Conservation (phyloP, 306 rosid genomes). For the Quercus engelmannii region DNA sequence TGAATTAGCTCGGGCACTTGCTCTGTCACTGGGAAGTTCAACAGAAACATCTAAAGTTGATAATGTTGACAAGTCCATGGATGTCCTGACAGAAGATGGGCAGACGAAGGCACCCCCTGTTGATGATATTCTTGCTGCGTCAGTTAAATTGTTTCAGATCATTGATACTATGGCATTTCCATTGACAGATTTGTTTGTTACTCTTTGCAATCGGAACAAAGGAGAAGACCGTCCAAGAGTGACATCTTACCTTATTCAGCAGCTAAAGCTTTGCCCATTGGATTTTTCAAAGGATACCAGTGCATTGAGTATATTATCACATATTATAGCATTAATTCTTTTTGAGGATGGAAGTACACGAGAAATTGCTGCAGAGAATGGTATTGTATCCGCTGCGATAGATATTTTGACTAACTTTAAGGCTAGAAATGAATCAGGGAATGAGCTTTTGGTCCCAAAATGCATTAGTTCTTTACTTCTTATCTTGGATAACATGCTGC, state of each 20-base stretch:
- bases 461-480: constrained; percentile 85
- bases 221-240: constrained; percentile 90
- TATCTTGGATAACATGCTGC: constrained; percentile 91
- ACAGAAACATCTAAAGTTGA: constrained; percentile 84
- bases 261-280: constrained; percentile 76
- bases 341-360: constrained; percentile 85
- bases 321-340: constrained; percentile 78
- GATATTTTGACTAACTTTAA: constrained; percentile 72
- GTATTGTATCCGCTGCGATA: constrained; percentile 54
- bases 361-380: constrained; percentile 81
- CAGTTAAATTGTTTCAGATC: constrained; percentile 77
- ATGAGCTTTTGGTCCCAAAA: constrained; percentile 61
- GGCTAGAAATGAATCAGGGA: constrained; percentile 61
- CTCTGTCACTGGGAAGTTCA: constrained; percentile 86
- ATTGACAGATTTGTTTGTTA: constrained; percentile 85
- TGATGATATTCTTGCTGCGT: constrained; percentile 81
- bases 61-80: constrained; percentile 69
- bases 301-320: constrained; percentile 74
- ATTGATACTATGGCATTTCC: constrained; percentile 88
- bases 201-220: constrained; percentile 82
- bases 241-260: constrained; percentile 86
- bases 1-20: constrained; percentile 96
- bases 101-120: constrained; percentile 78
- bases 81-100: constrained; percentile 70
- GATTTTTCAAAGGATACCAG: constrained; percentile 73